Base-by-base conservation (phyloP, 352 stramenopile genomes). In the Globisporangium paddicum region DNA sequence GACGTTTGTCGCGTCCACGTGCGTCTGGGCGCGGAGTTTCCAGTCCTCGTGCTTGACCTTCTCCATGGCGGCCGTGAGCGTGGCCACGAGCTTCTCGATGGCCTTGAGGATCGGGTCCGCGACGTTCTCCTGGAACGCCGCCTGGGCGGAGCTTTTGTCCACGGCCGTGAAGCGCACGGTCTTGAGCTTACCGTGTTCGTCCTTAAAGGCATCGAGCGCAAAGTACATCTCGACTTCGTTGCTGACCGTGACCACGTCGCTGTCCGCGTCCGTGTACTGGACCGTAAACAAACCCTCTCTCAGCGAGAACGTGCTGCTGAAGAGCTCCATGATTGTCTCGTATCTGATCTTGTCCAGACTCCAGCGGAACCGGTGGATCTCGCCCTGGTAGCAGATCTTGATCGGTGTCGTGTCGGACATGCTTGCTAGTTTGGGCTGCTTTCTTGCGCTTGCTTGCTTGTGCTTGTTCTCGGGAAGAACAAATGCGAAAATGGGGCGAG, bases 11-110 rank as follows among this genome's bases (percentile, higher is more conserved):
- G 81, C 67, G 44, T 68, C 74, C 5, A 88, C 62, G 5, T 74
- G 76, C 5, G 49, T 73, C 70, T 88, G 68, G 48, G 82, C 69
- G 23, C 71, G 70, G 49, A 86, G 71, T 14, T 75, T 73, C 81
- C 80, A 90, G 69, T 89, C 68, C 55, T 90, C 81, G 45, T 89
- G 79, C 73, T 90, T 90, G 23, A 89, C 82, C 68, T 90, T 89
- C 58, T 91, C 81, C 69, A 92, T 85, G n/a, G 82, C 81, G 26
- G 70, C 57, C 58, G 79, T 88, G 41, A 94, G 60, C 61, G 79
- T 89, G 66, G 85, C 84, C 28, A 94, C 79, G 45, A 94, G 75
- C 64, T 86, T 86, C 67, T 90, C 84, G 14, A 94, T 82, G 14
- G 82, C 84, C 67, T 90, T 89, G 16, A 92, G 66, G 23, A 94